Percentiles rank a stretch among this genome's conserved stretches.
These are phyloP conservation scores for Chaetomiaceae sp. DNA, from an alignment of 2,329 filamentous ascomycete species.

Conservation along the genomic window DNA sequence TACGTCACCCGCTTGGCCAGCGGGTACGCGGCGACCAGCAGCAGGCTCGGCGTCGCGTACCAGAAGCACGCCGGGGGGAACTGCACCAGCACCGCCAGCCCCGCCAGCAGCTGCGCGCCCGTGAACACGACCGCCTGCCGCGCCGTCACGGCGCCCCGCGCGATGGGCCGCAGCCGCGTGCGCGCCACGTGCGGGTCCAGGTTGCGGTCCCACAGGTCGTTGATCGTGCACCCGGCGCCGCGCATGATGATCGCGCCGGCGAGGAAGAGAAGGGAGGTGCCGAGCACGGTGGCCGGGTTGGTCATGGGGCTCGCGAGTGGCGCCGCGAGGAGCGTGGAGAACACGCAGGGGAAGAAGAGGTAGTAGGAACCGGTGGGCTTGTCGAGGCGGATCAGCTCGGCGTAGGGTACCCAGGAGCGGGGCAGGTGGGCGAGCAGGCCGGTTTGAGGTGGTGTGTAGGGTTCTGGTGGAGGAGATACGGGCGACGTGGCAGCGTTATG, in stretches of 20 bases:
- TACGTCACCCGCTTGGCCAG: constrained; percentile 81
- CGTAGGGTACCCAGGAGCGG: constrained; percentile 67
- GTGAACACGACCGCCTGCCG: constrained; percentile 68
- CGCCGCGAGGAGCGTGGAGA: constrained; percentile 75
- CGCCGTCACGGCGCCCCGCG: constrained; percentile 68
- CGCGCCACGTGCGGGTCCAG: constrained; percentile 74
- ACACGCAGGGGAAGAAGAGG: constrained; percentile 78
- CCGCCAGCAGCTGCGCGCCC: constrained; percentile 65
- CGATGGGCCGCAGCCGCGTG: constrained; percentile 73
- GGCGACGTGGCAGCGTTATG: constrained; percentile 3
- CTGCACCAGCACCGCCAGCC: constrained; percentile 67
- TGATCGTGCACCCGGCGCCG: constrained; percentile 81
- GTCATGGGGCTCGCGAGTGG: constrained; percentile 59
- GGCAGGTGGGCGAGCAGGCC: constrained; percentile 68
- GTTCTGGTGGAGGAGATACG: constrained; percentile 16
- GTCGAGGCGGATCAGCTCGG: constrained; percentile 72
- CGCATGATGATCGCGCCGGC: constrained; percentile 78
- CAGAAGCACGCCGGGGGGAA: constrained; percentile 68
- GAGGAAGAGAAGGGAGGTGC: constrained; percentile 64
- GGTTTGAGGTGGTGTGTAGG: constrained; percentile 62
- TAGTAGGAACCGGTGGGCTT: constrained; percentile 80
- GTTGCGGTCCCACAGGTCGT: constrained; percentile 85
- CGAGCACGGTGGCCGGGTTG: constrained; percentile 53
- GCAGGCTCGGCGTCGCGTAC: constrained; percentile 69
- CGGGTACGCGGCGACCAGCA: constrained; percentile 70